Conservation (phyloP, 164 flowering plant species). For the Platanus orientalis region DNA sequence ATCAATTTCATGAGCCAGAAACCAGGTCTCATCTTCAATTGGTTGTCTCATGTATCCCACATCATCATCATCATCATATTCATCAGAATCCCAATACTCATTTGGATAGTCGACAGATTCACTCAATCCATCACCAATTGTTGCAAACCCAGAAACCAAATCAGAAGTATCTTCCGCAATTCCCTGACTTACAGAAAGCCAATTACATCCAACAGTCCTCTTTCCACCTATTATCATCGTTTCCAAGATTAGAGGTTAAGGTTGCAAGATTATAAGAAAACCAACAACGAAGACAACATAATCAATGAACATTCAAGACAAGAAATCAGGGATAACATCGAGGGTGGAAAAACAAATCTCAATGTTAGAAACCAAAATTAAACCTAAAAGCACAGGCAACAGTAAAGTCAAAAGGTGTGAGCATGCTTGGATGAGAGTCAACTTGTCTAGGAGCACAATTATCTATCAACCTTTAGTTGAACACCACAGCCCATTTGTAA, state of each 20-base stretch:
- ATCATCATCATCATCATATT: constrained; percentile 95
- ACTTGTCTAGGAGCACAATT: too few relatives aligned
- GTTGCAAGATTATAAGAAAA: background rate
- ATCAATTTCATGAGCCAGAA: constrained; percentile 98
- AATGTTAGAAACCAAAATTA: too few relatives aligned
- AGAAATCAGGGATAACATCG: too few relatives aligned
- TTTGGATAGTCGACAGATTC: constrained; percentile 89
- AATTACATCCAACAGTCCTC: constrained; percentile 66
- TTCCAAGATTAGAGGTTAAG: constrained; percentile 2
- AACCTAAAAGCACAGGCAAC: too few relatives aligned
- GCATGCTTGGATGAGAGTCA: too few relatives aligned
- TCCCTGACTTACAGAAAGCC: constrained; percentile 97
- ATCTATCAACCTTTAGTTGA: too few relatives aligned
- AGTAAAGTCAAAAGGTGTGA: too few relatives aligned
- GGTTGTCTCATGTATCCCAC: constrained; percentile 97
- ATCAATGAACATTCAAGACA: too few relatives aligned
- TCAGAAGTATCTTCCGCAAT: constrained; percentile 92
- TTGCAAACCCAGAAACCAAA: constrained; percentile 94
- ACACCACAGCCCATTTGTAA: too few relatives aligned
- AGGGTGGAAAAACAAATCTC: too few relatives aligned
- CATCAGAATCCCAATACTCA: constrained; percentile 99
- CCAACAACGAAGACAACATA: background rate
- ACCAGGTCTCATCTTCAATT: constrained; percentile 98
- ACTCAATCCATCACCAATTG: constrained; percentile 88
- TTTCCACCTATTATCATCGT: constrained; percentile 52